Percentiles rank a stretch among this genome's conserved stretches.
phyloP scores from a whole-genome alignment of 805 yeast species.

The Metschnikowia similis region DNA sequence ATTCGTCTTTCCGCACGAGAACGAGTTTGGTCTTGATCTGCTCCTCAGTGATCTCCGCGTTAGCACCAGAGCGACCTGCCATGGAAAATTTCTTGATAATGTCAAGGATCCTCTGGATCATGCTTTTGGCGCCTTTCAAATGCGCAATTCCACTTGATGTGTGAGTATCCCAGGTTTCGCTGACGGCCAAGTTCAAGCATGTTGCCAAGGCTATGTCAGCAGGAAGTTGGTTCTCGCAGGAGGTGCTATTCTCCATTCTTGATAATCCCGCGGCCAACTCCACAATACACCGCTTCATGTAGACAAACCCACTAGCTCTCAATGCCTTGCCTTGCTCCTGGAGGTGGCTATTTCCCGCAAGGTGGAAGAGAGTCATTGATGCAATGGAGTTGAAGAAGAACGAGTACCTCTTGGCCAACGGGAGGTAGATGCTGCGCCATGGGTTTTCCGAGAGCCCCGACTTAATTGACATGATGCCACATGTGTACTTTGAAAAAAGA shows the following conservation, averaged over 20 bases:
- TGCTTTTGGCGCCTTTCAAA: conserved; percentile 59
- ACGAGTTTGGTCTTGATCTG: conserved; percentile 22
- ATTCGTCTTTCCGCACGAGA: conserved; percentile 29
- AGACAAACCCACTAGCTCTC: conserved; percentile 47
- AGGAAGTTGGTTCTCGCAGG: conserved; percentile 32
- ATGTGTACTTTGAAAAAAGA: conserved; percentile 34
- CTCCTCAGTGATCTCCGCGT: neutral
- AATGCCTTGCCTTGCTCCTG: conserved; percentile 42
- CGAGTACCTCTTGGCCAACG: conserved; percentile 51
- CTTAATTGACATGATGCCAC: conserved; percentile 54
- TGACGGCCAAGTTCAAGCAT: conserved; percentile 57
- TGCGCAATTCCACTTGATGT: conserved; percentile 67
- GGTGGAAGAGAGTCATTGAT: conserved; percentile 63
- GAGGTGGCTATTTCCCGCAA: conserved; percentile 33
- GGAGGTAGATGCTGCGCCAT: conserved; percentile 57
- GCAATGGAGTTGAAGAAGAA: conserved; percentile 60
- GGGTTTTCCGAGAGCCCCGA: conserved; percentile 66
- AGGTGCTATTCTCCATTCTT: conserved; percentile 19
- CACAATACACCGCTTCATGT: conserved; percentile 57
- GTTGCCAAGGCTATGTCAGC: conserved; percentile 66
- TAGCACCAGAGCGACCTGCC: neutral
- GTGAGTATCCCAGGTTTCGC: conserved; percentile 68
- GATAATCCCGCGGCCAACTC: conserved; percentile 56
- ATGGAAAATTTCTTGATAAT: conserved; percentile 23
- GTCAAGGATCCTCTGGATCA: conserved; percentile 47